A percentile compares a stretch with the other conserved stretches of the same genome.
These are phyloP conservation scores for Lycium ferocissimum DNA, from an alignment of 257 asterid species.

Conservation along the genomic window DNA sequence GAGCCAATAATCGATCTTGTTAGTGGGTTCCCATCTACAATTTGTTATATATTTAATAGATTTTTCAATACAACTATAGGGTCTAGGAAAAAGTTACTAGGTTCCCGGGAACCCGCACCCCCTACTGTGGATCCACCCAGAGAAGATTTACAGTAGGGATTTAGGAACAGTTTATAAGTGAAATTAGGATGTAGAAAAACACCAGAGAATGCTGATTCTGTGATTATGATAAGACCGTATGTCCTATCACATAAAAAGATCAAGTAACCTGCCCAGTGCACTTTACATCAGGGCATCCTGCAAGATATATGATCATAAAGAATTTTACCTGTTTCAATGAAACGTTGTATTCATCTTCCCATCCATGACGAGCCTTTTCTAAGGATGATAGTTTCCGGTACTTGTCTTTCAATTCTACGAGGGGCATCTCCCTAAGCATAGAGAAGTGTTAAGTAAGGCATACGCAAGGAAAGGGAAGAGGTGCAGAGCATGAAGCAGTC, in stretches of 20 bases:
- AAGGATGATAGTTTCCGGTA: constrained; percentile 68
- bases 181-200: neutral
- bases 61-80: too few relatives aligned
- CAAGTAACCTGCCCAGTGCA: neutral
- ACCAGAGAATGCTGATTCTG: neutral
- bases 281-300: constrained; percentile 25
- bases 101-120: too few relatives aligned
- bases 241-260: constrained; percentile 11
- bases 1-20: too few relatives aligned
- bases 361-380: constrained; percentile 80
- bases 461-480: neutral
- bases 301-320: neutral
- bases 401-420: constrained; percentile 82
- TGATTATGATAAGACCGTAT: neutral
- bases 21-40: too few relatives aligned
- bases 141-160: neutral
- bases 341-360: constrained; percentile 83
- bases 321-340: constrained; percentile 81
- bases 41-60: too few relatives aligned
- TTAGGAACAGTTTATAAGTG: neutral
- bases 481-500: constrained; percentile 23
- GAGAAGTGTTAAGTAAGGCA: constrained; percentile 25
- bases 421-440: constrained; percentile 87
- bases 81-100: too few relatives aligned
- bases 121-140: neutral